Conservation (phyloP, 768 basidiomycete species). For the Macrolepiota dolichaula region DNA sequence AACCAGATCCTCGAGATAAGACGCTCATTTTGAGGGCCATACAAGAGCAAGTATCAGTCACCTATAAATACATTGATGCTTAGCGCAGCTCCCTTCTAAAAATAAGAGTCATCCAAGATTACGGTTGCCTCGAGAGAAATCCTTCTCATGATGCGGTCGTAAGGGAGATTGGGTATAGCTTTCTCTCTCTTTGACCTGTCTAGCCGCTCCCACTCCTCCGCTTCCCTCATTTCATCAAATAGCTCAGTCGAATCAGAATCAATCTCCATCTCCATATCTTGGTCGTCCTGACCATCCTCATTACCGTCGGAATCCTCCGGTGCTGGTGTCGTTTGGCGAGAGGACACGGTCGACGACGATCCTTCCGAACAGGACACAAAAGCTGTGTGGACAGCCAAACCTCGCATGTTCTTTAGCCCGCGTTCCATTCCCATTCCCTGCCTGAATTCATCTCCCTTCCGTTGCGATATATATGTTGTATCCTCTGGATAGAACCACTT, state of each 20-base stretch:
- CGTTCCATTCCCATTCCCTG: not conserved
- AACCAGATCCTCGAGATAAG: too few relatives aligned
- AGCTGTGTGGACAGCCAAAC: not conserved
- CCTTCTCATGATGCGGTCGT: conserved; percentile 4
- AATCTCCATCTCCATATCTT: not conserved
- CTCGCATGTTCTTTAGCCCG: not conserved
- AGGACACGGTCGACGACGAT: not conserved
- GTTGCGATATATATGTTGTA: too few relatives aligned
- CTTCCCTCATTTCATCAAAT: not conserved
- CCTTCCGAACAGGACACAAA: not conserved
- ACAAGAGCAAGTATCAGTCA: too few relatives aligned
- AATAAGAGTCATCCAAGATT: not conserved
- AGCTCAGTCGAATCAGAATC: conserved; percentile 1
- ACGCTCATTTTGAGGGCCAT: too few relatives aligned
- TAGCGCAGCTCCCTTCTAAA: not conserved
- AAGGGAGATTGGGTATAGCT: not conserved
- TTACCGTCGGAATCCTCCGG: not conserved
- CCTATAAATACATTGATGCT: not conserved
- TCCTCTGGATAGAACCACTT: conserved; percentile 4
- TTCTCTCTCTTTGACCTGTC: not conserved
- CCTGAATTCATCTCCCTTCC: not conserved
- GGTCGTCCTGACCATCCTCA: not conserved
- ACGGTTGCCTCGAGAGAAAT: conserved; percentile 1
- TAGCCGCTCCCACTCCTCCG: not conserved
- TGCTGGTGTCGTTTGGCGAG: not conserved